Percentiles rank a stretch among this genome's conserved stretches.
Evolutionary conservation across 495 filamentous ascomycete genomes (phyloP).

Genomic region (Penicillium bialowiezense): DNA sequence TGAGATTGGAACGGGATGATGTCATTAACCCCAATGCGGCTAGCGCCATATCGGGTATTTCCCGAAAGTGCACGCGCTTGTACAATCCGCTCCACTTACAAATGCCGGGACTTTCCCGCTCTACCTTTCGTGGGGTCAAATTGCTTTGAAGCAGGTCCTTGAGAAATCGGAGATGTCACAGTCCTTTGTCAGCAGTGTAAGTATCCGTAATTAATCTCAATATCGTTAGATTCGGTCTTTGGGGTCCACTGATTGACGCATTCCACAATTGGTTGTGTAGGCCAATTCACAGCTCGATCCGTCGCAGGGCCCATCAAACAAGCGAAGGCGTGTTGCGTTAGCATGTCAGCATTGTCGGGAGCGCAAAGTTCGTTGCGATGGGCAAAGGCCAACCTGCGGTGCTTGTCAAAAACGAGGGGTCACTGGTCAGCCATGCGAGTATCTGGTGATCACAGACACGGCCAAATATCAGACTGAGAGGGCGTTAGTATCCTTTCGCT

Average conservation of each 20-base stretch:
- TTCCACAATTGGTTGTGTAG: too few species aligned
- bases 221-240: too few species aligned
- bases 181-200: too few species aligned
- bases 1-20: too few species aligned
- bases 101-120: too few species aligned
- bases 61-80: neutral
- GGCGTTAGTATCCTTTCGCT: conserved; percentile 1
- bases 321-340: conserved; percentile 8
- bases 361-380: conserved; percentile 9
- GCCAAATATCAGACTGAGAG: conserved; percentile 12
- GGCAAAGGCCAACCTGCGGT: conserved; percentile 2
- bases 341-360: conserved; percentile 7
- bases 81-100: neutral
- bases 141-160: too few species aligned
- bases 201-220: too few species aligned
- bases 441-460: conserved; percentile 7
- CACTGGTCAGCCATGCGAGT: conserved; percentile 3
- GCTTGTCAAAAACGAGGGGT: conserved; percentile 2
- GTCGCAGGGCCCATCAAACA: conserved; percentile 1
- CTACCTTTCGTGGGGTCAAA: too few species aligned
- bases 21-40: too few species aligned
- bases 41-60: conserved; percentile 1
- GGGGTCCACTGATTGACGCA: too few species aligned
- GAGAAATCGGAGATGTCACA: too few species aligned
- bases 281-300: neutral